Base-by-base conservation (phyloP, 441 rosid genomes). In the Gossypium davidsonii region DNA sequence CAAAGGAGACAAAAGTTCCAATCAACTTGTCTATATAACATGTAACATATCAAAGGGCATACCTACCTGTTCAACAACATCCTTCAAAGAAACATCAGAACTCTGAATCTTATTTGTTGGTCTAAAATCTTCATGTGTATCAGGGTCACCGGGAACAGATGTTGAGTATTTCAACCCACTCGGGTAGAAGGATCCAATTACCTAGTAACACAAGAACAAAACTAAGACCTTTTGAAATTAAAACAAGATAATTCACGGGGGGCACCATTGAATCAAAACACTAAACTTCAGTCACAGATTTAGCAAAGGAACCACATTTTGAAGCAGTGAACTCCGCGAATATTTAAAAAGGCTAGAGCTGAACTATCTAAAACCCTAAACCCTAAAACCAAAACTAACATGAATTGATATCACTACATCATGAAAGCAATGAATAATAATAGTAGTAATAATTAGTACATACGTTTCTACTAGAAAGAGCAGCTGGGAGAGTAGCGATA, bases 41-140 rank as follows among this genome's bases (percentile, higher is more conserved):
- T 34, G 3, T 34, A 73, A 63, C 39, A 52, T 26, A 10, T 51
- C 37, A 64, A n/a, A 61, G 23, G 62, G n/a, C 46, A 10, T 9
- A 20, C 58, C 26, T 71, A 92, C 99, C 90, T 87, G 87, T 79
- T 90, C 92, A 81, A 94, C 97, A 21, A 89, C 60, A 76, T 90
- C 91, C 70, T 85, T 81, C 61, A 91, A 79, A 61, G 92, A 86
- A 56, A 76, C 78, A 6, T 72, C 79, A n/a, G 91, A 85, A 71
- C 60, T 82, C 15, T 81, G 83, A 61, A 79, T 25, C 87, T 92
- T 94, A 52, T 82, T 88, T 21, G 79, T 80, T 25, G 97, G 90
- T 76, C 48, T 90, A 76, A 92, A 94, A 83, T 94, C 98, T 70
- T 92, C 92, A 83, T 94, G 94, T 3, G 89, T 91, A 66, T 90